Conservation (phyloP, 148 eudicot genomes). For the Polygonum maritimum region DNA sequence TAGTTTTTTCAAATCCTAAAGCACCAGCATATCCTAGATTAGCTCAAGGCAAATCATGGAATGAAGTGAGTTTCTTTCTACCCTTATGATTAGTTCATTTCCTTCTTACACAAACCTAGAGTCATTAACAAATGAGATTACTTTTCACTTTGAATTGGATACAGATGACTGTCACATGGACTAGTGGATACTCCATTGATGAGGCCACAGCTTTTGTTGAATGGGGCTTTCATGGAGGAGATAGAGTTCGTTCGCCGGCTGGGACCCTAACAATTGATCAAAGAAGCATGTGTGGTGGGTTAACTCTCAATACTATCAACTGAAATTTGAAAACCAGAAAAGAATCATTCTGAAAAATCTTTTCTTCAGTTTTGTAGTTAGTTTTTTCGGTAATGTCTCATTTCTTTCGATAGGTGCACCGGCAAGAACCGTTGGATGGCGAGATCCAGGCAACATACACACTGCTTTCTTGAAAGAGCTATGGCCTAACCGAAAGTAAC, state of each 20-base stretch:
- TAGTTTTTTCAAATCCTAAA: conserved; percentile 74
- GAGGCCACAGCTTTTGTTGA: conserved; percentile 60
- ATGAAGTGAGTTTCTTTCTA: conserved; percentile 53
- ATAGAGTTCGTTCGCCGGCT: conserved; percentile 39
- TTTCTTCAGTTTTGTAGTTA: not conserved
- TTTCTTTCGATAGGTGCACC: conserved; percentile 39
- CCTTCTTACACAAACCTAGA: not conserved
- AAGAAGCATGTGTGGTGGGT: conserved; percentile 75
- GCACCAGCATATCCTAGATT: conserved; percentile 82
- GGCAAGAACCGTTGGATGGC: conserved; percentile 64
- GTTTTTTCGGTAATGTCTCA: conserved; percentile 1
- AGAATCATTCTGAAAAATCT: too few relatives aligned
- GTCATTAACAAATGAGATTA: not conserved
- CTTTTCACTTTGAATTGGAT: not conserved
- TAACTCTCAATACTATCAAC: not conserved
- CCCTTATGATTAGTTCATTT: not conserved
- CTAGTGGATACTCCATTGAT: conserved; percentile 63
- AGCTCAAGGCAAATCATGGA: conserved; percentile 85
- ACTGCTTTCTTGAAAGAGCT: conserved; percentile 45
- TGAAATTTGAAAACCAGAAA: too few relatives aligned
- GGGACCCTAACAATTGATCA: conserved; percentile 70
- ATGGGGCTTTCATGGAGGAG: conserved; percentile 55
- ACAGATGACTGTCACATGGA: conserved; percentile 89
- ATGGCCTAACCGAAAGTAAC: conserved; percentile 50
- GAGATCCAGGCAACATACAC: conserved; percentile 61